phyloP scores from a whole-genome alignment of 805 yeast genomes.

The Sugiyamaella chiloensis region DNA sequence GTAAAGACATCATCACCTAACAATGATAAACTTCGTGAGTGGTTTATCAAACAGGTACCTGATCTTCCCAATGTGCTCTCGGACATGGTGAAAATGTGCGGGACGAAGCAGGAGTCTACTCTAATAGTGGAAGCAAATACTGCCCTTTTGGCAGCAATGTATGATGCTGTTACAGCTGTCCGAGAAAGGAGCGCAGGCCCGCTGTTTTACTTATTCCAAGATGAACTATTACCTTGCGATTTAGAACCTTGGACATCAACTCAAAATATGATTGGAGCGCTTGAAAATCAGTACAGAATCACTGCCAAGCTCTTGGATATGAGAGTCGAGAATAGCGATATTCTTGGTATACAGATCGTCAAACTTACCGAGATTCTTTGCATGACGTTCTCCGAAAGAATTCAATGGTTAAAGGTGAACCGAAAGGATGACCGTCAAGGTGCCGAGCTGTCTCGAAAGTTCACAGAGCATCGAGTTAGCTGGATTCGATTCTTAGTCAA shows the following conservation, averaged over 20 bases:
- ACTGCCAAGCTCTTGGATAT: constrained; percentile 22
- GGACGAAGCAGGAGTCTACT: not conserved
- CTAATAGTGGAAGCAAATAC: constrained; percentile 19
- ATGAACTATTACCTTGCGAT: constrained; percentile 6
- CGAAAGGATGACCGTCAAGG: constrained; percentile 14
- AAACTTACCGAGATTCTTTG: constrained; percentile 42
- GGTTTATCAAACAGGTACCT: constrained; percentile 18
- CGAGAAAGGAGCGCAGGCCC: constrained; percentile 17
- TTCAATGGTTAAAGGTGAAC: constrained; percentile 14
- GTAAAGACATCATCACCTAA: not conserved
- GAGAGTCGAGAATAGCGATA: not conserved
- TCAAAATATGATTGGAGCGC: constrained; percentile 21
- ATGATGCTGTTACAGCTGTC: constrained; percentile 18
- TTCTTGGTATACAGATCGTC: constrained; percentile 28
- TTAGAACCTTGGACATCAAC: constrained; percentile 31
- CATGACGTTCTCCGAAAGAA: constrained; percentile 29
- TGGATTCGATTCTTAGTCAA: constrained; percentile 63
- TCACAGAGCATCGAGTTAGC: constrained; percentile 33
- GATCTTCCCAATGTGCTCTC: constrained; percentile 14
- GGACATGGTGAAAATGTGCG: constrained; percentile 1
- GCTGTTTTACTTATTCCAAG: constrained; percentile 18
- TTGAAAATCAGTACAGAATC: constrained; percentile 26
- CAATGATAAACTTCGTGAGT: constrained; percentile 20
- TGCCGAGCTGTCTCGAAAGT: constrained; percentile 19
- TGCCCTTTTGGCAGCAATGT: constrained; percentile 17